phyloP scores from a whole-genome alignment of 345 rosid genomes.

The Leavenworthia alabamica region DNA sequence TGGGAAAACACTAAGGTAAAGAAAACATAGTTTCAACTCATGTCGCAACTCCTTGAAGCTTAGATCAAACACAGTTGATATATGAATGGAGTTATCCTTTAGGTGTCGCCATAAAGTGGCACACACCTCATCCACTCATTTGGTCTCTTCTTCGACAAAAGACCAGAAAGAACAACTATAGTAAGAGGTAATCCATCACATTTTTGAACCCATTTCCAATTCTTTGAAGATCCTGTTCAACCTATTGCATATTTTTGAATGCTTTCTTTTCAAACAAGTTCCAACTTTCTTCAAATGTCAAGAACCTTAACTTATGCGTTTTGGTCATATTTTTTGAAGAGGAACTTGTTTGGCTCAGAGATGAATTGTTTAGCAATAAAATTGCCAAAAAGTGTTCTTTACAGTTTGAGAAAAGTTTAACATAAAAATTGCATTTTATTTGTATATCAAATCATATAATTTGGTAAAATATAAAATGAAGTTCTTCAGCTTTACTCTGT shows the following conservation, averaged over 20 bases:
- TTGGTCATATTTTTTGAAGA: too few relatives aligned
- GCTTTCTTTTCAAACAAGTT: slow-evolving; percentile 1
- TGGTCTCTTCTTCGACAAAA: neutral
- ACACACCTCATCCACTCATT: neutral
- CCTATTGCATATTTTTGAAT: neutral
- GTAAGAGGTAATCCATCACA: slow-evolving; percentile 10
- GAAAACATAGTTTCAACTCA: slow-evolving; percentile 4
- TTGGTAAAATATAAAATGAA: too few relatives aligned
- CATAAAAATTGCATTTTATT: too few relatives aligned
- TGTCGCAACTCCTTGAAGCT: neutral
- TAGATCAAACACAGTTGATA: neutral
- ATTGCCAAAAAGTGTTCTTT: too few relatives aligned
- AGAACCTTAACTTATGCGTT: neutral
- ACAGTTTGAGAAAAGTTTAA: too few relatives aligned
- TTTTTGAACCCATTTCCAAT: neutral
- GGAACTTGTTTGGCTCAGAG: too few relatives aligned
- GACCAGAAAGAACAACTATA: slow-evolving; percentile 4
- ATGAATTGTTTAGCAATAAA: too few relatives aligned
- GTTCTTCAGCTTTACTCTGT: neutral
- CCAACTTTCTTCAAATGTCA: neutral
- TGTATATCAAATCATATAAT: too few relatives aligned
- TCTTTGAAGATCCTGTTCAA: neutral
- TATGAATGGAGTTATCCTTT: neutral
- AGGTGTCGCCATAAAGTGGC: neutral
- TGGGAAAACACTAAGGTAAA: slow-evolving; percentile 9